Conservation (phyloP, 2,329 filamentous ascomycete genomes). For the Ustilaginoidea virens region DNA sequence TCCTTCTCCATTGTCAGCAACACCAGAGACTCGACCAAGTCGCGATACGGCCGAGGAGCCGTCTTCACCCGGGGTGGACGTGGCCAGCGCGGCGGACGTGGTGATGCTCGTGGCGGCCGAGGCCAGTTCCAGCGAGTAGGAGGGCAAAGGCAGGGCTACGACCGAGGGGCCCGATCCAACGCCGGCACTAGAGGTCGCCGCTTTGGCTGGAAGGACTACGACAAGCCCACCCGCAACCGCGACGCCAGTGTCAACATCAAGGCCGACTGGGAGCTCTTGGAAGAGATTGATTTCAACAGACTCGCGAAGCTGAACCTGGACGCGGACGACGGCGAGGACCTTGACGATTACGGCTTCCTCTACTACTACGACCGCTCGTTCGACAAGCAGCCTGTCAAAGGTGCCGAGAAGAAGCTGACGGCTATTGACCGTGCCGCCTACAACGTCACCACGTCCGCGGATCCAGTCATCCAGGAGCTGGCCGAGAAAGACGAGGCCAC, state of each 20-base stretch:
- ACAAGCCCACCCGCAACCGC: constrained; percentile 92
- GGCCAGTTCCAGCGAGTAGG: constrained; percentile 56
- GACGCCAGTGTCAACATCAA: constrained; percentile 92
- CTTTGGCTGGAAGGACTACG: constrained; percentile 97
- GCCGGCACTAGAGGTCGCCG: constrained; percentile 58
- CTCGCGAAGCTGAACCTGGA: constrained; percentile 92
- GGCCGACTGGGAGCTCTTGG: constrained; percentile 84
- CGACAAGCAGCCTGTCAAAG: constrained; percentile 87
- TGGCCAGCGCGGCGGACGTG: constrained; percentile 58
- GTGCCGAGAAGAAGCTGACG: constrained; percentile 71
- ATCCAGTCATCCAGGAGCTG: constrained; percentile 92
- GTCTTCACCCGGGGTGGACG: constrained; percentile 71
- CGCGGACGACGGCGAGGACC: constrained; percentile 83
- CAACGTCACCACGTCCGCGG: constrained; percentile 92
- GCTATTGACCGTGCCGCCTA: constrained; percentile 89
- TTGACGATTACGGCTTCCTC: constrained; percentile 92
- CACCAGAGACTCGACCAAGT: constrained; percentile 70
- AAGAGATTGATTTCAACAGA: constrained; percentile 97
- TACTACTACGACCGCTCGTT: constrained; percentile 96
- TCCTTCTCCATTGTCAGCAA: constrained; percentile 98
- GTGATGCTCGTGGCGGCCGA: constrained; percentile 42
- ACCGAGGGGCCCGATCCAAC: constrained; percentile 55
- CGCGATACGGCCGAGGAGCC: constrained; percentile 76
- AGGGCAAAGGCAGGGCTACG: constrained; percentile 55
- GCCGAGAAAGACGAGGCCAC: constrained; percentile 92